These are phyloP conservation scores for Pholiota conissans DNA, from an alignment of 768 basidiomycete genomes.

Conservation along the genomic window DNA sequence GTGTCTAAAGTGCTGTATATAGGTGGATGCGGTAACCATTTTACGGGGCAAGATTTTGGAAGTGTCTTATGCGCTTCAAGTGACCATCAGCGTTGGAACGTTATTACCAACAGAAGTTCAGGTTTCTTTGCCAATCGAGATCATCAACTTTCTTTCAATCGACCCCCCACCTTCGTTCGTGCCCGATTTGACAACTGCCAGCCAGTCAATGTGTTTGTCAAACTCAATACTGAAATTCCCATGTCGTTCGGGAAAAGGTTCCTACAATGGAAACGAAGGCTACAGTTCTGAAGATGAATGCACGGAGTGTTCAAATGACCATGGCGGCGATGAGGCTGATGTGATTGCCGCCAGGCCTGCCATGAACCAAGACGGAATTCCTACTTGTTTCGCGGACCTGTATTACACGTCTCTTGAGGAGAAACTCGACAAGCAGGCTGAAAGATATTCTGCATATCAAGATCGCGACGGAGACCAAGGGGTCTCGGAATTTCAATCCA, in stretches of 20 bases:
- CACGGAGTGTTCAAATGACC: neutral
- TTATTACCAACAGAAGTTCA: constrained; percentile 59
- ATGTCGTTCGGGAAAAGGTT: neutral
- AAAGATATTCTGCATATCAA: neutral
- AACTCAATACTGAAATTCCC: neutral
- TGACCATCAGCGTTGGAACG: constrained; percentile 60
- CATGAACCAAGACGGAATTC: constrained; percentile 20
- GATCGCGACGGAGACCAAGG: constrained; percentile 7
- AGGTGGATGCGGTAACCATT: constrained; percentile 75
- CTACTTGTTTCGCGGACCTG: constrained; percentile 38
- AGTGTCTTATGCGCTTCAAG: constrained; percentile 70
- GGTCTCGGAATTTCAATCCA: neutral
- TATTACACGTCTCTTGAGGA: constrained; percentile 34
- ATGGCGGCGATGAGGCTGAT: neutral
- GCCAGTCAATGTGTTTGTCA: neutral
- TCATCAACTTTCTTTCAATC: constrained; percentile 84
- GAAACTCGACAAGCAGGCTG: constrained; percentile 1
- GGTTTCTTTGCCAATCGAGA: constrained; percentile 70
- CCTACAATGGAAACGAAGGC: neutral
- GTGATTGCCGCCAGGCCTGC: constrained; percentile 29
- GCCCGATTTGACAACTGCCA: neutral
- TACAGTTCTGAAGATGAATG: constrained; percentile 1
- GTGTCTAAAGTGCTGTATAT: constrained; percentile 9
- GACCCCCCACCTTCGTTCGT: constrained; percentile 58
- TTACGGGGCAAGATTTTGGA: constrained; percentile 70